Conservation (phyloP, 2,329 filamentous ascomycete genomes). For the Verticillium nonalfalfae region DNA sequence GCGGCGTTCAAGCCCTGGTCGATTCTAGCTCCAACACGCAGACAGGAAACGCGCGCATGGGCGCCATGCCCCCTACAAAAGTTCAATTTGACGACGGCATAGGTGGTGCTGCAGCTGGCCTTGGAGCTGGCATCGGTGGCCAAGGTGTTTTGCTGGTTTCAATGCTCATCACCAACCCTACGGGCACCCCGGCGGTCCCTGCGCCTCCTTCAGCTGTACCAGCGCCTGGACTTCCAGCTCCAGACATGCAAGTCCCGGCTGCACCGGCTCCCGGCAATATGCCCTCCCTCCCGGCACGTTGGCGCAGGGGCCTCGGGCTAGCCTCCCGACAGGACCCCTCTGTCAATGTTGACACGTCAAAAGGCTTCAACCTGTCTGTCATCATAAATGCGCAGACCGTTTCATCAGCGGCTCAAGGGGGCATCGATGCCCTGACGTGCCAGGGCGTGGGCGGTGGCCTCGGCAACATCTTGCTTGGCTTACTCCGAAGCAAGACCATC, state of each 20-base stretch:
- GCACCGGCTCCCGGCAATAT: background rate
- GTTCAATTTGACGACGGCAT: conserved; percentile 26
- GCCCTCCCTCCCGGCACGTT: background rate
- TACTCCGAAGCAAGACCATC: conserved; percentile 17
- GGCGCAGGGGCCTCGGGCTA: conserved; percentile 1
- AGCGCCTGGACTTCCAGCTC: background rate
- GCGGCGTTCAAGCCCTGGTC: conserved; percentile 22
- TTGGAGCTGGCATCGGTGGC: conserved; percentile 26
- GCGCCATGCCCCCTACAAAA: conserved; percentile 14
- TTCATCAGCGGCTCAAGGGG: conserved; percentile 20
- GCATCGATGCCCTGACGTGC: conserved; percentile 21
- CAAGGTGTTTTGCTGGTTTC: conserved; percentile 23
- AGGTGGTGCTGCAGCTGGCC: conserved; percentile 24
- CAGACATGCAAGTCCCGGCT: background rate
- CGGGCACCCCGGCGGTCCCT: background rate
- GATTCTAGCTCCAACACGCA: conserved; percentile 18
- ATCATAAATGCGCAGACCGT: conserved; percentile 20
- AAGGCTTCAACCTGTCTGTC: conserved; percentile 18
- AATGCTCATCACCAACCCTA: conserved; percentile 18
- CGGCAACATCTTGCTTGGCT: conserved; percentile 16
- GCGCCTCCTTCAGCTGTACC: background rate
- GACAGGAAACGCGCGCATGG: background rate
- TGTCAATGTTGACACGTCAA: conserved; percentile 6
- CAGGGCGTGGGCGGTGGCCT: conserved; percentile 26
- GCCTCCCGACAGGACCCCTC: conserved; percentile 5